Base-by-base conservation (phyloP, 73 alveolate species). In the Blepharisma japonicum region DNA sequence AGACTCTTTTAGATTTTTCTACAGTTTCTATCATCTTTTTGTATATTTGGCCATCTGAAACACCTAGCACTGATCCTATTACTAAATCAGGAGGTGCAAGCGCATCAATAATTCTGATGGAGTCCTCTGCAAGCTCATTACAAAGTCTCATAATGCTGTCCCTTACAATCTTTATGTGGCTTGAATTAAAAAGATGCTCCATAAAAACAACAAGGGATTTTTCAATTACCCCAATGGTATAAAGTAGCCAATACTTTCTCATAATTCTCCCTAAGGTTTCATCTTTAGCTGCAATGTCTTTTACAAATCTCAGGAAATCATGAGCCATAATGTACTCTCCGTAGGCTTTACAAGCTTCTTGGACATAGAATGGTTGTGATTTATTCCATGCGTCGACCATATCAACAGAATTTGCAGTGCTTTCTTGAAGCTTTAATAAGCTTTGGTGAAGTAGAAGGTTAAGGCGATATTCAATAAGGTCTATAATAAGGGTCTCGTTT, bases 41-140 rank as follows among this genome's bases (percentile, higher is more conserved):
- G 38, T 84, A 84, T 23, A 78, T 68, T 55, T 84, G 87, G 21
- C 91, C 91, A 54, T 84, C 91, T 20, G 80, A 77, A 18, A 87
- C 68, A 25, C 91, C 91, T 72, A 84, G 61, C 6, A 80, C 74
- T 25, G 91, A 80, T 55, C 86, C 80, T 14, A 84, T 23, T 45
- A 79, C 68, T 70, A 53, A 55, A 55, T 84, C 91, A 11, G 87
- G 83, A 38, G 91, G 87, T 9, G 83, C 87, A 48, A 84, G 56
- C 1, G 91, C 82, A 79, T 84, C 91, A 45, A 84, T 49, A 38
- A 84, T 71, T 2, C 23, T n/a, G 18, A 61, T 3, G 2, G 74
- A 61, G 47, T 8, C 74, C 23, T n/a, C 50, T 8, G 48, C 38
- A 9, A 61, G 11, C 23, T 14, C 38, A 18, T n/a, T 20, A 5